Percentiles rank a stretch among this genome's conserved stretches.
Evolutionary conservation across 208 protist species (phyloP).

Genomic region (Strigomonas galati): DNA sequence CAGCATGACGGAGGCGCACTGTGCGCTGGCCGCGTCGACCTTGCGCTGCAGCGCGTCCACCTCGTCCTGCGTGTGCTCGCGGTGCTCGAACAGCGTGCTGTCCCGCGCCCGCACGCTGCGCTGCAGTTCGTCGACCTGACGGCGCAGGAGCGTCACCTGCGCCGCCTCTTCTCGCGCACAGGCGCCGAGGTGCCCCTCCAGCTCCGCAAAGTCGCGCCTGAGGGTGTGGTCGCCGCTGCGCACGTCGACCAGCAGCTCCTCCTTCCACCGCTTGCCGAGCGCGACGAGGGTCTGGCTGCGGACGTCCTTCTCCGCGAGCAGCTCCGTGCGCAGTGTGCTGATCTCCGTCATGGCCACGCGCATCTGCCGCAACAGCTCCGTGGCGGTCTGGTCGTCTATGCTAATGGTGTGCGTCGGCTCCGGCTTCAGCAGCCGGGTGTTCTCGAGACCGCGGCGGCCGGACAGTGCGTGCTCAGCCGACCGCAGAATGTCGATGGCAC

Average conservation of each 20-base stretch:
- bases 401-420: background rate
- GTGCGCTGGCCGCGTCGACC: conserved; percentile 37
- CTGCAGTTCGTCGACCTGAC: conserved; percentile 48
- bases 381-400: background rate
- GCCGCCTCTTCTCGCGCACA: conserved; percentile 31
- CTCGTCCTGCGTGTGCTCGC: conserved; percentile 62
- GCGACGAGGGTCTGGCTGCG: conserved; percentile 48
- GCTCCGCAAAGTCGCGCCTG: conserved; percentile 44
- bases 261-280: conserved; percentile 68
- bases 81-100: conserved; percentile 35
- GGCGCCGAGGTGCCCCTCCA: conserved; percentile 34
- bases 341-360: conserved; percentile 57
- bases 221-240: conserved; percentile 42
- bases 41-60: conserved; percentile 49
- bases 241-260: conserved; percentile 70
- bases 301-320: conserved; percentile 59
- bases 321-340: conserved; percentile 44
- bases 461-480: conserved; percentile 64
- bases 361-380: conserved; percentile 59
- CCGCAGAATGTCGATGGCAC: conserved; percentile 55
- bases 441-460: conserved; percentile 2
- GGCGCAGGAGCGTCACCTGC: conserved; percentile 36
- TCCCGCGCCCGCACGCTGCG: conserved; percentile 34
- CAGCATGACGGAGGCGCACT: conserved; percentile 44
- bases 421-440: background rate